Conservation (phyloP, 1,139 yeast genomes). For the Blastobotrys aristatus region DNA sequence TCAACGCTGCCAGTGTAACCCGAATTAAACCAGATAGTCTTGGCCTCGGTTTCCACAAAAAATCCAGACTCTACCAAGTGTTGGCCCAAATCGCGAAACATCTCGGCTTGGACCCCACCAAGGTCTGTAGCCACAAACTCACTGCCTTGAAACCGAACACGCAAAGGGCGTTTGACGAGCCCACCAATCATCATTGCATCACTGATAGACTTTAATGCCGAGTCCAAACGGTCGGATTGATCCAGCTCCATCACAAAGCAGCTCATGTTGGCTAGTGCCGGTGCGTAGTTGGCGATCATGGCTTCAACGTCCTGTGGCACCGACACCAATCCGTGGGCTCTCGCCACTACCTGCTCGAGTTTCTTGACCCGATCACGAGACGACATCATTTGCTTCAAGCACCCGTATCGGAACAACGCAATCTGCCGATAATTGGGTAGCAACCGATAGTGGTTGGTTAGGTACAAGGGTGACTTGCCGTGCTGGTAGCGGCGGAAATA, state of each 20-base stretch:
- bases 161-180: slow-evolving; percentile 24
- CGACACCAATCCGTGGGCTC: slow-evolving; percentile 1
- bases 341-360: slow-evolving; percentile 6
- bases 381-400: slow-evolving; percentile 5
- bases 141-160: slow-evolving; percentile 21
- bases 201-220: slow-evolving; percentile 16
- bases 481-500: background rate
- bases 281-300: slow-evolving; percentile 6
- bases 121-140: slow-evolving; percentile 29
- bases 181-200: slow-evolving; percentile 17
- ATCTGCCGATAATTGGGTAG: background rate
- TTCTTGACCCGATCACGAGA: slow-evolving; percentile 6
- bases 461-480: background rate
- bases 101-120: slow-evolving; percentile 32
- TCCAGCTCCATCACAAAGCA: slow-evolving; percentile 19
- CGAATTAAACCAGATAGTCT: slow-evolving; percentile 25
- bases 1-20: slow-evolving; percentile 13
- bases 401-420: background rate
- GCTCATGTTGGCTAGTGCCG: slow-evolving; percentile 8
- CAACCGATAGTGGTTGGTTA: background rate
- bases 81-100: slow-evolving; percentile 26
- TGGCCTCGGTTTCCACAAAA: slow-evolving; percentile 21
- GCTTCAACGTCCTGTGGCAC: background rate
- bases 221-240: slow-evolving; percentile 16
- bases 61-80: slow-evolving; percentile 19